Evolutionary conservation across 441 rosid genomes (phyloP), one percentile per base, ranked within the genome.

Genomic region (Adansonia grandidieri): DNA sequence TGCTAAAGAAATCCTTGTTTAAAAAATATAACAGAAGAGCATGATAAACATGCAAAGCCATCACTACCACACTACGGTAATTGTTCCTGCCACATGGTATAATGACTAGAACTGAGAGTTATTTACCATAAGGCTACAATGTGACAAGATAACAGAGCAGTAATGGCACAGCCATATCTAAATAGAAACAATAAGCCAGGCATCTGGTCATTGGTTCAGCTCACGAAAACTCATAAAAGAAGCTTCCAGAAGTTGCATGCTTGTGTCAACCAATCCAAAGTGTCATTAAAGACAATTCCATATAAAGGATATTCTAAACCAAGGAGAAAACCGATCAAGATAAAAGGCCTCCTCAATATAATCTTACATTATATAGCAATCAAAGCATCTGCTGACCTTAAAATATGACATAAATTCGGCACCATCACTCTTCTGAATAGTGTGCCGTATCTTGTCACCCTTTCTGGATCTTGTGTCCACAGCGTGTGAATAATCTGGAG

Each of bases 341-440:
- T 69, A 77, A 37, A 71, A 28, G 57, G 22, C 20, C 24, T 15
- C 11, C 14, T 56, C 62, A 9, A 73, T 57, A 57, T 24, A 19
- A 62, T 32, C 44, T 62, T 51, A 71, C 57, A 42, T 64, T 48
- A 69, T 7, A 68, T 73, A 53, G 42, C 54, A 72, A 14, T 53
- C 17, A 79, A 78, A 75, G 74, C 65, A 78, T 71, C 50, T 75
- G 32, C 91, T 24, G 60, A 93, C 98, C 98, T 97, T 94, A 60
- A 95, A 80, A 87, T 82, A 93, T 73, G 99, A 94, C 98, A 95
- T 97, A 81, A 95, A 97, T 76, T 90, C 82, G 78, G 90, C 86
- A 84, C 97, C 95, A 85, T 95, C 98, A 71, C 81, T 84, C 51
- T 79, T 90, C 78, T 86, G 82, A 81, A 88, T 78, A 80, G 88